phyloP scores from a whole-genome alignment of 2,329 filamentous ascomycete genomes.

The Colletotrichum plurivorum region DNA sequence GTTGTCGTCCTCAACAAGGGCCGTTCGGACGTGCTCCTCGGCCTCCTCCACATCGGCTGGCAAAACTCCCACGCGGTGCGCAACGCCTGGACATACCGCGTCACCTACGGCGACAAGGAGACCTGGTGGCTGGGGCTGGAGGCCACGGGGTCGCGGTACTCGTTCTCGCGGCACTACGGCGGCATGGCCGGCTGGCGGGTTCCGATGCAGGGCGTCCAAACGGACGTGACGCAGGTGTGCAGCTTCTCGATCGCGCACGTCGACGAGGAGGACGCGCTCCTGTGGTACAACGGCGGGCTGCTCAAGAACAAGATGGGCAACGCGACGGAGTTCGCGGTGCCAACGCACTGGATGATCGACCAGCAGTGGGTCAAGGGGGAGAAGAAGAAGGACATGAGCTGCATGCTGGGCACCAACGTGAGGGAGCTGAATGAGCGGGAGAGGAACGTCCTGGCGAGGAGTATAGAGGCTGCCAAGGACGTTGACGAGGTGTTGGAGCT shows the following conservation, averaged over 20 bases:
- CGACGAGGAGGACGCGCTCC: constrained; percentile 52
- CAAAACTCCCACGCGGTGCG: constrained; percentile 58
- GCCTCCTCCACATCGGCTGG: constrained; percentile 59
- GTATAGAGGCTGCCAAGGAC: constrained; percentile 42
- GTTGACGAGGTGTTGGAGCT: constrained; percentile 35
- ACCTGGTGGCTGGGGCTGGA: constrained; percentile 62
- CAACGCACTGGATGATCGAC: constrained; percentile 57
- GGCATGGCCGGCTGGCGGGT: constrained; percentile 55
- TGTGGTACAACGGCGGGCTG: constrained; percentile 61
- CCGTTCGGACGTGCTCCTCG: constrained; percentile 53
- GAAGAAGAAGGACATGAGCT: constrained; percentile 53
- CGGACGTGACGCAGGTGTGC: constrained; percentile 49
- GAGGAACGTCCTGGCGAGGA: constrained; percentile 25
- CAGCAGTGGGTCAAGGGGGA: constrained; percentile 53
- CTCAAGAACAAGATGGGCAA: constrained; percentile 55
- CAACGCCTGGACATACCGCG: constrained; percentile 55
- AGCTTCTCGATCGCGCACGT: constrained; percentile 59
- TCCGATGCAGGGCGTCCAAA: constrained; percentile 9
- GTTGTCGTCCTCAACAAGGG: constrained; percentile 59
- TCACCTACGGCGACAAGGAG: constrained; percentile 62
- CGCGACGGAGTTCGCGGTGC: constrained; percentile 50
- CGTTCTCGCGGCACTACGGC: constrained; percentile 58
- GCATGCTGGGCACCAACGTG: constrained; percentile 48
- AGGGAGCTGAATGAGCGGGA: constrained; percentile 31
- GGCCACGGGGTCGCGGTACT: constrained; percentile 53